These are phyloP conservation scores for Anisodus tanguticus DNA, from an alignment of 257 asterid genomes.

Conservation along the genomic window DNA sequence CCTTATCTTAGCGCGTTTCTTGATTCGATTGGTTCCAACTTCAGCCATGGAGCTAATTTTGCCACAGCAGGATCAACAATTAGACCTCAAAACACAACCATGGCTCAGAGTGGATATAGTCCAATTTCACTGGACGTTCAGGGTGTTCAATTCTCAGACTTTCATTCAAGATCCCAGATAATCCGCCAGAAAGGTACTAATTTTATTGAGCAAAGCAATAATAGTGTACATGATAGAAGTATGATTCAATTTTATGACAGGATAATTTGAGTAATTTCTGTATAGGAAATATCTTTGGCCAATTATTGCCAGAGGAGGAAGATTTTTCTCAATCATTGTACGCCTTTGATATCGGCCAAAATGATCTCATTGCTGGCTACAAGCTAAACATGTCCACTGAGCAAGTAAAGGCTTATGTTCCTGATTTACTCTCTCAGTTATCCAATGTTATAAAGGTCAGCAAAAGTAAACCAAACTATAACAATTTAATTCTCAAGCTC, in stretches of 20 bases:
- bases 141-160: constrained; percentile 58
- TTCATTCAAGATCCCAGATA: constrained; percentile 58
- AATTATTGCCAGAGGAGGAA: constrained; percentile 53
- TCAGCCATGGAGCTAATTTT: constrained; percentile 83
- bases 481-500: background rate
- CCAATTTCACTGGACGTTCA: constrained; percentile 80
- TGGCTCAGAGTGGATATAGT: constrained; percentile 73
- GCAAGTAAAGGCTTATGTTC: constrained; percentile 74
- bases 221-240: background rate
- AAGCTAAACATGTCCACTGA: constrained; percentile 63
- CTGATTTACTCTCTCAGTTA: constrained; percentile 62
- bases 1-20: constrained; percentile 72
- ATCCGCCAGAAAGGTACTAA: constrained; percentile 52
- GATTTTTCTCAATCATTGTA: constrained; percentile 60
- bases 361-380: constrained; percentile 82
- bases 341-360: constrained; percentile 82
- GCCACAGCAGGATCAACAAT: constrained; percentile 93
- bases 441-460: constrained; percentile 59
- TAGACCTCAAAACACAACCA: constrained; percentile 75
- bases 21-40: constrained; percentile 77
- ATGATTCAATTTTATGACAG: background rate
- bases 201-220: background rate
- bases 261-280: background rate
- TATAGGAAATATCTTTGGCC: constrained; percentile 43
- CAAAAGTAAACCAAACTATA: background rate